Base-by-base conservation (phyloP, 139 green algal genomes). In the Yamagishiella unicocca region DNA sequence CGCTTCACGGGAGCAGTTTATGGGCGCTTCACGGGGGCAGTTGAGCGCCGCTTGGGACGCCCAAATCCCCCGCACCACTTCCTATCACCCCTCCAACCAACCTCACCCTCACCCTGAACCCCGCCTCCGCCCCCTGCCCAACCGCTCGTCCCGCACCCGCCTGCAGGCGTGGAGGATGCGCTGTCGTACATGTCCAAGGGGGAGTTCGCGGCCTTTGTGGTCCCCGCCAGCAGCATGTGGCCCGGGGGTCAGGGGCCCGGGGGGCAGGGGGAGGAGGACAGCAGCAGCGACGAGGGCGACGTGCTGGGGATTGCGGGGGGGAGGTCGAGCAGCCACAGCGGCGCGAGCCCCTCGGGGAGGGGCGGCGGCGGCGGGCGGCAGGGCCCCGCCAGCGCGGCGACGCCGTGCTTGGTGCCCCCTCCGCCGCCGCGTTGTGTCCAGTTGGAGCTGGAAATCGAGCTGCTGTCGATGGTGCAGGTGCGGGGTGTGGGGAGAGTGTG, bases 381-480 rank as follows among this genome's bases (percentile, higher is more conserved):
- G 24, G 7, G 19, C 3, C 4, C 45, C 37, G 55, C 19, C 17
- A 9, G 40, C 0, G 50, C 35, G 38, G 68, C 45, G 54, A 21
- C 27, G 25, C n/a, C 33, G 4, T 89, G 70, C 67, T 35, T 93
- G n/a, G 37, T 94, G 43, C 92, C 91, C 19, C 17, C 58, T 6
- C 83, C 89, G 21, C 91, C 93, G 0, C 25, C 35, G 10, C 42
- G 74, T 27, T n/a, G 67, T 22, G 33, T 79, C 84, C 90, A 92
- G 78, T 90, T 96, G 68, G 93, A 95, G 90, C 82, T 92, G 35
- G 89, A 93, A 62, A 25, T 95, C 38, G 68, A 93, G 78, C 89
- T 97, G 68, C 71, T 92, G 25, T 72, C 55, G 12, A 84, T 96
- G 50, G 84, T 94, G 24, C 94, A 96, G 91, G 93, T 96, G 43